Evolutionary conservation across 1,284 basidiomycete species (phyloP).

Genomic region (Trichosporon faecale): DNA sequence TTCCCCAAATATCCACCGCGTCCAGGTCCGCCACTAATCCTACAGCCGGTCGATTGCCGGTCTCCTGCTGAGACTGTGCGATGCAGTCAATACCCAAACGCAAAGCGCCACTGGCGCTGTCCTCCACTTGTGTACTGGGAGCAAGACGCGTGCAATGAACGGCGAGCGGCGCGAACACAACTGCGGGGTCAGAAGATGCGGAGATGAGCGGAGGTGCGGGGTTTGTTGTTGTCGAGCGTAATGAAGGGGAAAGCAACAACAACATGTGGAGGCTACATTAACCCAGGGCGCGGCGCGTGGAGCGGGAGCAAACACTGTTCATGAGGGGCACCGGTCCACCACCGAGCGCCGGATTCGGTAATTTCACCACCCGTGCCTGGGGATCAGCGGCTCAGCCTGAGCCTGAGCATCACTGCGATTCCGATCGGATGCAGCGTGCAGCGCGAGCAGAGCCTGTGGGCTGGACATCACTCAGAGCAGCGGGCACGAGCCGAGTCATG

Average conservation of each 20-base stretch:
- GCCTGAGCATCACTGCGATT: no score
- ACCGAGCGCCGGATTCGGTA: background rate
- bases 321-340: no score
- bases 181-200: background rate
- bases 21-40: no score
- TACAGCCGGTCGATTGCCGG: no score
- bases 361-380: background rate
- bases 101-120: no score
- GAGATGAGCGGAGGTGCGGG: background rate
- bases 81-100: no score
- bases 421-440: no score
- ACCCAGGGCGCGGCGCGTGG: background rate
- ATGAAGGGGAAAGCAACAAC: constrained; percentile 9
- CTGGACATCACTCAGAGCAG: background rate
- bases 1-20: no score
- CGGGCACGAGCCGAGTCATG: background rate
- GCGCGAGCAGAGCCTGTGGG: no score
- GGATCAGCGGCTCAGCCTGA: background rate
- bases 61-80: no score
- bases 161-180: background rate
- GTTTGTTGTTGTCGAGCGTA: constrained; percentile 3
- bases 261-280: constrained; percentile 3
- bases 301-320: background rate
- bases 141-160: no score
- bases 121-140: no score